phyloP scores from a whole-genome alignment of 2,329 filamentous ascomycete species.

The Pseudocercospora fuligena region DNA sequence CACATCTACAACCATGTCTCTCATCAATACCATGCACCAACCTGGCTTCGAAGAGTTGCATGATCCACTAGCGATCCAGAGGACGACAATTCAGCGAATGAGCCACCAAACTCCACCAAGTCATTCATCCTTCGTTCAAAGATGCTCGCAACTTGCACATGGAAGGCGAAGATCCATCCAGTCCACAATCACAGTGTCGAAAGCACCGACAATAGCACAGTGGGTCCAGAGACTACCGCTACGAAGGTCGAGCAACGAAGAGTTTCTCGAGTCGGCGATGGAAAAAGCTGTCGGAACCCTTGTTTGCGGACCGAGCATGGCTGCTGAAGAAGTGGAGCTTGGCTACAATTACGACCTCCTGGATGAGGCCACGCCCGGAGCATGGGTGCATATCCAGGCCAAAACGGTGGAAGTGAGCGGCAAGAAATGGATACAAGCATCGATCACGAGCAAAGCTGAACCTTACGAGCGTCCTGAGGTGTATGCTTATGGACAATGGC shows the following conservation, averaged over 20 bases:
- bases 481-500: slow-evolving; percentile 24
- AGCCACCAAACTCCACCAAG: not conserved
- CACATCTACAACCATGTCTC: not conserved
- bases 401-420: slow-evolving; percentile 13
- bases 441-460: slow-evolving; percentile 14
- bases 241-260: slow-evolving; percentile 16
- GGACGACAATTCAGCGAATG: not conserved
- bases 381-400: slow-evolving; percentile 17
- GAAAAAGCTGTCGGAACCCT: slow-evolving; percentile 26
- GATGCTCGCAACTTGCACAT: slow-evolving; percentile 20
- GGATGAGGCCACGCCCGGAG: slow-evolving; percentile 13
- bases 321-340: slow-evolving; percentile 26
- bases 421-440: slow-evolving; percentile 24
- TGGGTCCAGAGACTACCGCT: slow-evolving; percentile 24
- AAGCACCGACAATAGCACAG: slow-evolving; percentile 16
- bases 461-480: slow-evolving; percentile 1
- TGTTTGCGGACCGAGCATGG: slow-evolving; percentile 17
- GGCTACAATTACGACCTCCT: slow-evolving; percentile 24
- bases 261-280: slow-evolving; percentile 23
- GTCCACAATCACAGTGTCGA: not conserved
- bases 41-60: slow-evolving; percentile 4
- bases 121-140: slow-evolving; percentile 19
- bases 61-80: not conserved
- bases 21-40: slow-evolving; percentile 3
- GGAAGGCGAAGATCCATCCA: slow-evolving; percentile 2